Conservation (phyloP, 768 basidiomycete species). For the Porphyrellus cyaneotinctus region DNA sequence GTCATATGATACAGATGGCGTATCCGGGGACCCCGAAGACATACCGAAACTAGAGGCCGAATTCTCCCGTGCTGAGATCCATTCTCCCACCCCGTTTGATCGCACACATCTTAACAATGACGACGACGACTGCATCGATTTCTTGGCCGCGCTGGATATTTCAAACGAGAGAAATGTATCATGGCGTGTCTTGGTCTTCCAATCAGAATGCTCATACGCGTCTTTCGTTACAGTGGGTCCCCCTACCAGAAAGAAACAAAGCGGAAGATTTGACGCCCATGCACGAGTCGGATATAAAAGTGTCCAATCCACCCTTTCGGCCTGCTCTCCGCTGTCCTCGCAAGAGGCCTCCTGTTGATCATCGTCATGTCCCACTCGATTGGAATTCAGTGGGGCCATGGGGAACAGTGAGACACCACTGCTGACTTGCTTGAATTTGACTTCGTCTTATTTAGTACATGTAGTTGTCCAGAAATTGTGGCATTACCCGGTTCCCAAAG, state of each 20-base stretch:
- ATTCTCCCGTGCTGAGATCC: not conserved
- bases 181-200: not conserved
- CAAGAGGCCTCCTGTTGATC: slow-evolving; percentile 17
- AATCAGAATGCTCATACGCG: not conserved
- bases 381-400: slow-evolving; percentile 15
- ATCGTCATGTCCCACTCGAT: slow-evolving; percentile 16
- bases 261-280: slow-evolving; percentile 30
- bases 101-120: not conserved
- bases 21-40: not conserved
- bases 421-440: not conserved
- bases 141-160: slow-evolving; percentile 28
- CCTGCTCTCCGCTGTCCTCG: slow-evolving; percentile 12
- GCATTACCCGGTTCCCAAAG: slow-evolving; percentile 20
- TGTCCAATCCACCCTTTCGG: not conserved
- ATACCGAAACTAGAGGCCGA: slow-evolving; percentile 6
- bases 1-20: not conserved
- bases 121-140: slow-evolving; percentile 22
- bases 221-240: slow-evolving; percentile 22
- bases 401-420: slow-evolving; percentile 19
- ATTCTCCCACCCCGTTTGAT: slow-evolving; percentile 1
- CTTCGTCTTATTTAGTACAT: not conserved
- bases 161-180: slow-evolving; percentile 30
- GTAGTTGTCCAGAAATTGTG: slow-evolving; percentile 14
- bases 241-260: slow-evolving; percentile 25
- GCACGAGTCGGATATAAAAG: not conserved